A percentile compares a stretch with the other conserved stretches of the same genome.
Evolutionary conservation across 768 basidiomycete species (phyloP).

Genomic region (Leccinum disarticulatum): DNA sequence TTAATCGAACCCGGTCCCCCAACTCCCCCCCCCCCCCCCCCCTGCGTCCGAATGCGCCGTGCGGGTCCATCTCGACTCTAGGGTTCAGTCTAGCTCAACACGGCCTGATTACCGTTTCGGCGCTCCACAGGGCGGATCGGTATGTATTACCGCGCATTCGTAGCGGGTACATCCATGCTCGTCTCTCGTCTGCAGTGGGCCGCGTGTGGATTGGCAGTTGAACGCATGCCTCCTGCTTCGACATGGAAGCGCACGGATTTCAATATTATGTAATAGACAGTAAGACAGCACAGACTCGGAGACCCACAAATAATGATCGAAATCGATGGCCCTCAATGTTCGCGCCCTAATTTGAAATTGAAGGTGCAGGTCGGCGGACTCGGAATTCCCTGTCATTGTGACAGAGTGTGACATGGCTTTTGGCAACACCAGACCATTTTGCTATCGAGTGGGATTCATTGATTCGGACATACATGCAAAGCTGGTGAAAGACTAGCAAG

Average conservation of each 20-base stretch:
- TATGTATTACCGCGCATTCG: slow-evolving; percentile 1
- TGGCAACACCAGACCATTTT: too few species aligned
- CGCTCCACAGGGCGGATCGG: slow-evolving; percentile 10
- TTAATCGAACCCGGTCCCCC: too few species aligned
- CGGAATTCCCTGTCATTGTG: too few species aligned
- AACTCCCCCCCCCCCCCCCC: too few species aligned
- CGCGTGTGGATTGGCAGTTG: background rate
- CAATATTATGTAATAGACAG: slow-evolving; percentile 13
- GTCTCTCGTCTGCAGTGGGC: slow-evolving; percentile 1
- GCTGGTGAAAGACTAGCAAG: too few species aligned
- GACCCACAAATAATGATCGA: too few species aligned
- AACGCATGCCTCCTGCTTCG: background rate
- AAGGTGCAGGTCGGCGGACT: too few species aligned
- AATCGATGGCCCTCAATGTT: slow-evolving; percentile 1
- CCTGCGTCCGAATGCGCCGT: background rate
- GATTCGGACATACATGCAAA: too few species aligned
- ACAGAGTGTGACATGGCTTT: too few species aligned
- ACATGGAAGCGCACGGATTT: background rate
- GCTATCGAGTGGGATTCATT: too few species aligned
- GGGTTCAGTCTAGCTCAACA: slow-evolving; percentile 5
- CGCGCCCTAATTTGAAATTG: too few species aligned
- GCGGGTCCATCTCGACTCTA: slow-evolving; percentile 9
- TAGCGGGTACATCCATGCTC: background rate
- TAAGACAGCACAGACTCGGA: background rate
- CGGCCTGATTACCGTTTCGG: background rate